Base-by-base conservation (phyloP, 139 green algal species). In the Tetratostichococcus sp. region DNA sequence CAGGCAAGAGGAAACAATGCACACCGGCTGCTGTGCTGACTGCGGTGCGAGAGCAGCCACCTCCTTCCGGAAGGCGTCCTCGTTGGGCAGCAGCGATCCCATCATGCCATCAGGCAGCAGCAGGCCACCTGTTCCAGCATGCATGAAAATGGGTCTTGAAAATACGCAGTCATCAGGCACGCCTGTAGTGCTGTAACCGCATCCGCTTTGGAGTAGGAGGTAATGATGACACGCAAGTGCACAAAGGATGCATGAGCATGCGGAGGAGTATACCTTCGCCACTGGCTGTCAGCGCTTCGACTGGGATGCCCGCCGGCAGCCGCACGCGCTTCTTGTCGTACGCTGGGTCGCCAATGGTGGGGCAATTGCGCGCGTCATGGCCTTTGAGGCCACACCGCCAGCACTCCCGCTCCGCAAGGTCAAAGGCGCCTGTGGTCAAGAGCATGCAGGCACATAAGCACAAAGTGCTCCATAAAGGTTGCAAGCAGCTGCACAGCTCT, bases 291-390 rank as follows among this genome's bases (percentile, higher is more conserved):
- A 93, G 73, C 26, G 82, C 65, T 0, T 75, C 86, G 73, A 91
- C 81, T 31, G 89, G 89, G 65, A 93, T 93, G 76, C 89, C 89
- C 34, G 85, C 75, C 19, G 89, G 88, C 28, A 74, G 75, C 17
- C 85, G 80, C 30, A 93, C 82, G 25, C 82, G 67, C 74, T 89
- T 89, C 30, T 70, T 67, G 67, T 88, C 86, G 75, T 75, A 87
- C 0, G 39, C 71, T 1, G 89, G 86, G 68, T 93, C 86, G 34
- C 81, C 83, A 11, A 89, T 82, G 1, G 89, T 92, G n/a, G 91
- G 91, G 80, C 91, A 96, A 74, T 94, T 83, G 35, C 83, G 75
- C 19, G 87, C 75, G 43, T 75, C 93, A 83, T 94, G 89, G 2
- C 84, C 87, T 1, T 35, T 57, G 43, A 81, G 62, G 2, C 78